Evolutionary conservation across 225 moss, liverwort and hornwort species (phyloP).

Genomic region (Pleurozium schreberi): DNA sequence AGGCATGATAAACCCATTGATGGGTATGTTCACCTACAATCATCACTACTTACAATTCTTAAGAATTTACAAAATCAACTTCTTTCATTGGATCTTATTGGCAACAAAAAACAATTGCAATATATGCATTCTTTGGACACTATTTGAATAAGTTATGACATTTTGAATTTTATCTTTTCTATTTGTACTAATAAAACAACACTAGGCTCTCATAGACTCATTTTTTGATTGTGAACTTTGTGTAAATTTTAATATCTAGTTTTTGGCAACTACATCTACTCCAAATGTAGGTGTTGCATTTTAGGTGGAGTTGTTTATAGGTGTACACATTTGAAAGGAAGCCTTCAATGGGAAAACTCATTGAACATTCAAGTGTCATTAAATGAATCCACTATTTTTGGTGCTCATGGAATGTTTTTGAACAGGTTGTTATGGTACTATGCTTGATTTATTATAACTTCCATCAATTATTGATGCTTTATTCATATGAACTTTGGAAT

Average conservation of each 20-base stretch:
- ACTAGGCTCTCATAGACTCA: background rate
- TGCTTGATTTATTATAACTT: background rate
- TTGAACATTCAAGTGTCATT: background rate
- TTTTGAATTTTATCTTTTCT: fast-evolving
- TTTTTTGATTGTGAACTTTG: background rate
- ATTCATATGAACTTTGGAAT: too few relatives aligned
- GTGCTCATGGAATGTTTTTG: background rate
- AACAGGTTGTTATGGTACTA: too few relatives aligned
- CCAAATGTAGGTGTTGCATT: fast-evolving
- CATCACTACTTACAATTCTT: too few relatives aligned
- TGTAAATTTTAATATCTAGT: background rate
- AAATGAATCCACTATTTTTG: background rate
- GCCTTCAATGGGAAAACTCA: background rate
- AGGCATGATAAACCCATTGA: fast-evolving
- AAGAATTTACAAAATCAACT: too few relatives aligned
- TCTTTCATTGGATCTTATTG: too few relatives aligned
- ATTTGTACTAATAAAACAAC: background rate
- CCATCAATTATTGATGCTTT: too few relatives aligned
- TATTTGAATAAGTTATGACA: background rate
- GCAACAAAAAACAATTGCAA: too few relatives aligned
- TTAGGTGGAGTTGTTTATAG: fast-evolving
- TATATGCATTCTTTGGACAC: background rate
- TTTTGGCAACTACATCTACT: fast-evolving
- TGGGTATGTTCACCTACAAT: background rate
- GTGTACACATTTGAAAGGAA: background rate